Conservation (phyloP, 257 asterid genomes). For the Ilex asprella region DNA sequence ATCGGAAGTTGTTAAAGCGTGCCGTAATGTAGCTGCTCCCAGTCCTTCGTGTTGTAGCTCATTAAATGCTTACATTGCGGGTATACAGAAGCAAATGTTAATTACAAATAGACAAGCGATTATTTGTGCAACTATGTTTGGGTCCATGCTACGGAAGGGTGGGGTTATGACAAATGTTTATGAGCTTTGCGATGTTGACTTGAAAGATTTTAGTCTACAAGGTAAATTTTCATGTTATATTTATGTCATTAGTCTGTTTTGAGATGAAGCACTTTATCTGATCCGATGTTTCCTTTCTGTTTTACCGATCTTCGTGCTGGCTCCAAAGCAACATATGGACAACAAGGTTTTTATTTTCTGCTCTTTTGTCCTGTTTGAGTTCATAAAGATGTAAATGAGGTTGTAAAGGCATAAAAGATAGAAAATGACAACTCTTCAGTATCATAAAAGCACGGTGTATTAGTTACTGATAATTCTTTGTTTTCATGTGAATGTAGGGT, state of each 20-base stretch:
- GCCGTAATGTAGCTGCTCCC: conserved; percentile 71
- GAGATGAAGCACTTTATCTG: conserved; percentile 11
- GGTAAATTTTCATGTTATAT: conserved; percentile 34
- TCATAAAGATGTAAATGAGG: no score
- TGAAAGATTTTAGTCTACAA: conserved; percentile 96
- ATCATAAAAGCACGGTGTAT: no score
- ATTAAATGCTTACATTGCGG: conserved; percentile 57
- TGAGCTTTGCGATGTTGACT: conserved; percentile 92
- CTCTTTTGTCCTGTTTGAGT: conserved; percentile 1
- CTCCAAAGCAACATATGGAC: conserved; percentile 65
- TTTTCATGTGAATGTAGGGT: conserved; percentile 45
- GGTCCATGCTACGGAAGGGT: conserved; percentile 79
- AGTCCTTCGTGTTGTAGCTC: conserved; percentile 90
- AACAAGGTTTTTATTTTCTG: conserved; percentile 52
- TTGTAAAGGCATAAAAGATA: no score
- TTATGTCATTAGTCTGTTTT: conserved; percentile 1
- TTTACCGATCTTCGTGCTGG: conserved; percentile 14
- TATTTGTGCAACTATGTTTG: conserved; percentile 70
- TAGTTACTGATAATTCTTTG: neutral
- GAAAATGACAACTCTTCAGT: neutral
- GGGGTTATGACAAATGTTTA: conserved; percentile 83
- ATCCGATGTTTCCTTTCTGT: conserved; percentile 14
- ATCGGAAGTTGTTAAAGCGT: conserved; percentile 67
- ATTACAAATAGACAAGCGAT: conserved; percentile 96
- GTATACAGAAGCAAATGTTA: conserved; percentile 81